These are phyloP conservation scores for Mycena albidolilacea DNA, from an alignment of 768 basidiomycete species.

Conservation along the genomic window DNA sequence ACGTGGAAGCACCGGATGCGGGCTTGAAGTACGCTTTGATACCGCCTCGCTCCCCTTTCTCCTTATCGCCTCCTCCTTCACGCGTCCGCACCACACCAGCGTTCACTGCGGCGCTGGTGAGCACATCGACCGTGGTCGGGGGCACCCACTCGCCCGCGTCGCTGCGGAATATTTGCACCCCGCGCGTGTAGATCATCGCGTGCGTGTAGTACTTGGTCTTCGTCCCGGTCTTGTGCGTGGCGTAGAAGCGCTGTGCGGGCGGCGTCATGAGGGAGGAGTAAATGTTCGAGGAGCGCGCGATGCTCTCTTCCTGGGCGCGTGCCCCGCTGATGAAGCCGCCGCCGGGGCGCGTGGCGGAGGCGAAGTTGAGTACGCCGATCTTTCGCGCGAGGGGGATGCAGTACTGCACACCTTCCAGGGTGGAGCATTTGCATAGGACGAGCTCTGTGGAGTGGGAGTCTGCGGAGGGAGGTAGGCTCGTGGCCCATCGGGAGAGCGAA, in stretches of 20 bases:
- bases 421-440: constrained; percentile 57
- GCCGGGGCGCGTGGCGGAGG: constrained; percentile 68
- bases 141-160: constrained; percentile 62
- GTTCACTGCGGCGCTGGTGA: constrained; percentile 72
- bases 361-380: constrained; percentile 71
- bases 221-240: constrained; percentile 56
- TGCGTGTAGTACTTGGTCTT: constrained; percentile 64
- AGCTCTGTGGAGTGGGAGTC: constrained; percentile 50
- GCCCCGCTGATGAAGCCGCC: constrained; percentile 70
- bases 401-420: constrained; percentile 60
- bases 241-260: constrained; percentile 62
- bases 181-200: constrained; percentile 70
- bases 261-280: constrained; percentile 65
- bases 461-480: constrained; percentile 22
- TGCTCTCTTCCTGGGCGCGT: constrained; percentile 71
- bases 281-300: constrained; percentile 69
- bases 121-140: constrained; percentile 62
- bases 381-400: constrained; percentile 43
- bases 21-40: constrained; percentile 33
- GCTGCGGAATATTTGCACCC: constrained; percentile 62
- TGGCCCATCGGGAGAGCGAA: constrained; percentile 55
- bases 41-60: constrained; percentile 9
- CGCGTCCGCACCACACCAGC: constrained; percentile 62
- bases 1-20: not conserved
- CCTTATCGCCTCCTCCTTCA: constrained; percentile 10